Conservation (phyloP, 495 filamentous ascomycete genomes). For the Entonaema liquescens region DNA sequence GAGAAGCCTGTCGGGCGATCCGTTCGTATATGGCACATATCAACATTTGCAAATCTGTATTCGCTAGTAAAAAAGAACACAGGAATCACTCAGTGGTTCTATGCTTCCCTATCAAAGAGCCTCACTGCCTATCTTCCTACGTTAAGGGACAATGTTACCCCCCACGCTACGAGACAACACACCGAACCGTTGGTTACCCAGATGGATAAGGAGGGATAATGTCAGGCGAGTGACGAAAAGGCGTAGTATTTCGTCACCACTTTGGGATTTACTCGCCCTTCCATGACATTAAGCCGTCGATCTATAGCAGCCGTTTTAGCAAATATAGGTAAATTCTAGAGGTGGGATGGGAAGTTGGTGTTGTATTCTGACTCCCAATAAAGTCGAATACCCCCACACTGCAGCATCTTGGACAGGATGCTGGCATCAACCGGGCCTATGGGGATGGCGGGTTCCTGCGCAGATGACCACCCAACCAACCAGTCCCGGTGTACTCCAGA, state of each 20-base stretch:
- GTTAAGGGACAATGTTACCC: constrained; percentile 32
- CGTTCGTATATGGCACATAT: background rate
- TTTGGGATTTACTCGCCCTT: constrained; percentile 14
- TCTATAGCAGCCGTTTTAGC: constrained; percentile 9
- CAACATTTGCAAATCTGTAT: background rate
- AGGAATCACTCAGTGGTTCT: constrained; percentile 2
- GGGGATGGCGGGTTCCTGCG: constrained; percentile 48
- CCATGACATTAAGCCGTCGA: constrained; percentile 6
- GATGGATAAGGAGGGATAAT: constrained; percentile 27
- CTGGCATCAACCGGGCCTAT: constrained; percentile 44
- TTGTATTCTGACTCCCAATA: constrained; percentile 30
- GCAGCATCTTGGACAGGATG: constrained; percentile 14
- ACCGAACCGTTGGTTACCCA: constrained; percentile 21
- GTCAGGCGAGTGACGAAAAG: constrained; percentile 11
- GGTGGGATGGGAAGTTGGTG: constrained; percentile 24
- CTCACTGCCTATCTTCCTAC: constrained; percentile 33
- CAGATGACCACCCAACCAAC: constrained; percentile 45
- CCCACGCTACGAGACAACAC: constrained; percentile 20
- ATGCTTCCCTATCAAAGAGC: constrained; percentile 29
- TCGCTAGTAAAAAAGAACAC: constrained; percentile 16
- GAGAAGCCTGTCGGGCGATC: background rate
- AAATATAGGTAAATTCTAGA: background rate
- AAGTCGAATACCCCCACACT: constrained; percentile 33
- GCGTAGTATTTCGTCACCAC: constrained; percentile 30
- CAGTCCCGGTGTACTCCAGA: constrained; percentile 28